These are phyloP conservation scores for Penicillium sp. DNA, from an alignment of 2,329 filamentous ascomycete species.

Conservation along the genomic window DNA sequence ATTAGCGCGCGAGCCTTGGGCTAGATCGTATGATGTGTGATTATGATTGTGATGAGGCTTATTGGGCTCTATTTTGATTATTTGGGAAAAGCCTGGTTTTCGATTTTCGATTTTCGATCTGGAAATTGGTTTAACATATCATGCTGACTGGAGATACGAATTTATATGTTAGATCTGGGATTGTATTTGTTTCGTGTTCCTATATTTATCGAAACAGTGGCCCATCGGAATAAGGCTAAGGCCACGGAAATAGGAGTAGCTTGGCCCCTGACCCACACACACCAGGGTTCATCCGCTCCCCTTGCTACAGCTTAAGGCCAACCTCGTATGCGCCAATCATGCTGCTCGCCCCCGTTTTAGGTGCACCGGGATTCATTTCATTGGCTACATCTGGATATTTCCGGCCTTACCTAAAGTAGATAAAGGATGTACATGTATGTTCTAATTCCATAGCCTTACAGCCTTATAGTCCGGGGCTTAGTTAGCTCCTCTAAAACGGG, in stretches of 20 bases:
- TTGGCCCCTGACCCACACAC: neutral
- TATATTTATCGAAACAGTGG: neutral
- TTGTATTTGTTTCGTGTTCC: neutral
- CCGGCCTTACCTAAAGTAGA: neutral
- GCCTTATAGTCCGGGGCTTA: neutral
- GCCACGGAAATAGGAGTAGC: neutral
- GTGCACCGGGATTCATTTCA: neutral
- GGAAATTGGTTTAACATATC: too few species aligned
- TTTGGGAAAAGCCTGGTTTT: neutral
- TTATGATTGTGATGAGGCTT: neutral
- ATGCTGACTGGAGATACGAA: too few species aligned
- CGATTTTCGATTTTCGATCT: too few species aligned
- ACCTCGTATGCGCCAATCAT: neutral
- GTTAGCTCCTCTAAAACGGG: too few species aligned
- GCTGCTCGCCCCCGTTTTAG: neutral
- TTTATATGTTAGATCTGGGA: neutral
- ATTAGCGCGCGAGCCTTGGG: conserved; percentile 12
- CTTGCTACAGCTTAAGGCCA: neutral
- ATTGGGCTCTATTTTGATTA: neutral
- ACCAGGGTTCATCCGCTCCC: neutral
- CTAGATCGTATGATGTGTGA: neutral
- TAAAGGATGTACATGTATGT: neutral
- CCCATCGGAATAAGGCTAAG: neutral
- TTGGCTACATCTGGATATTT: neutral
- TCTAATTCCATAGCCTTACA: neutral